Base-by-base conservation (phyloP, 192 early-diverging fungal genomes). In the Podila minutissima region DNA sequence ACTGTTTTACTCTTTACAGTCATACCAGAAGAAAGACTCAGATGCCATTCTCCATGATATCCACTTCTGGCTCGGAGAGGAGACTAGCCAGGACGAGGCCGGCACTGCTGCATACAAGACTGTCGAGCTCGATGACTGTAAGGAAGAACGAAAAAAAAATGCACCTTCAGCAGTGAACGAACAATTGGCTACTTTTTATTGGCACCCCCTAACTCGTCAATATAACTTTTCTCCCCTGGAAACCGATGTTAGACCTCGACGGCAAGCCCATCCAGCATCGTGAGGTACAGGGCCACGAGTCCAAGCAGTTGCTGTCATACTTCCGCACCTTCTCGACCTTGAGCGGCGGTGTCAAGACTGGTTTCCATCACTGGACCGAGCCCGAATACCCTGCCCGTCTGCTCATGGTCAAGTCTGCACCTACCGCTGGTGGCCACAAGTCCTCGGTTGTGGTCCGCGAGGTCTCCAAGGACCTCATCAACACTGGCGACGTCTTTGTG, bases 71-170 rank as follows among this genome's bases (percentile, higher is more conserved):
- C 87, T 95, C 49, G 94, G 94, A 28, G 63, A 87, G n/a, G 88
- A 94, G 59, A 94, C 93, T 15, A 87, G 82, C 53, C 94, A 95
- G 79, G 91, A 93, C 71, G 91, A 93, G 75, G 92, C 93, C 49
- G 94, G 94, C 24, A 95, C 94, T 12, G 94, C 93, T 17, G 94
- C 94, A 5, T 95, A 95, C 84, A 95, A 95, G 82, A 93, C 94
- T 4, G 93, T 94, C 19, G 91, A 91, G 71, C 75, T 92, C 11
- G 91, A 94, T 85, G 91, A 91, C 67, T 91, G 91, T 91, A 86
- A 78, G 74, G 31, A 53, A 29, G 35, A 53, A 32, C 10, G 13
- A 31, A 4, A 64, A 41, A 28, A 33, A 31, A 32, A 31, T 26
- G 5, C 48, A 41, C 9, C 9, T 10, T 37, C 35, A 2, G 11